Evolutionary conservation across 208 protist species (phyloP).

Genomic region (Leishmania tropica): DNA sequence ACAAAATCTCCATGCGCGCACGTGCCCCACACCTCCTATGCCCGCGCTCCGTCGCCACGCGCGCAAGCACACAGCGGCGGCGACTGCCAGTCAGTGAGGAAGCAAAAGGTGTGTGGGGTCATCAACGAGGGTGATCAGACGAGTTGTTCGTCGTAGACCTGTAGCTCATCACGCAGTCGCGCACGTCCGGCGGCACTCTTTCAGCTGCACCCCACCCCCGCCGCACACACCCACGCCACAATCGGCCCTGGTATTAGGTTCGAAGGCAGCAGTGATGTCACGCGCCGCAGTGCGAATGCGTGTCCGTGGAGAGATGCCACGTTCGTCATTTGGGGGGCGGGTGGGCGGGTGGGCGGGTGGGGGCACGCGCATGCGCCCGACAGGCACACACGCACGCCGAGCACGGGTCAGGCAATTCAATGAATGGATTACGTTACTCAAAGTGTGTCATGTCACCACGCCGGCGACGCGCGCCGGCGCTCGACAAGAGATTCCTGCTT

Average conservation of each 20-base stretch:
- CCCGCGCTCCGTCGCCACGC: neutral
- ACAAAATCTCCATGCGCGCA: neutral
- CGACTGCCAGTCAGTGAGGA: constrained; percentile 30
- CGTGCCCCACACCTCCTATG: neutral
- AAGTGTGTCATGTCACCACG: constrained; percentile 49
- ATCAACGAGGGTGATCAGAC: constrained; percentile 24
- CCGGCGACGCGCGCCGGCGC: constrained; percentile 17
- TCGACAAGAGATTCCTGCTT: constrained; percentile 53
- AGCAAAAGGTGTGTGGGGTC: constrained; percentile 31
- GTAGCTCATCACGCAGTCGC: constrained; percentile 14
- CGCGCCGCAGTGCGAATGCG: constrained; percentile 8
- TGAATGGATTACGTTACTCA: constrained; percentile 34
- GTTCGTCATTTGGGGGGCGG: constrained; percentile 12
- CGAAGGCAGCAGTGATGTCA: constrained; percentile 13
- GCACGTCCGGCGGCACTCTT: no score
- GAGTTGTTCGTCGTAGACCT: constrained; percentile 33
- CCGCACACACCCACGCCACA: no score
- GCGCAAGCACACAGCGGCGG: neutral
- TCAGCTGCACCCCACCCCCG: no score
- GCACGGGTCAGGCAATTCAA: constrained; percentile 3
- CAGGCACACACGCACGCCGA: neutral
- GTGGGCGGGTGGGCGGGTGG: neutral
- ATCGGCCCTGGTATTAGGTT: neutral
- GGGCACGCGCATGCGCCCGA: neutral
- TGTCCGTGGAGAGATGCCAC: constrained; percentile 22